A percentile compares a stretch with the other conserved stretches of the same genome.
Evolutionary conservation across 2,329 filamentous ascomycete genomes (phyloP).

Genomic region (Fusarium longipes): DNA sequence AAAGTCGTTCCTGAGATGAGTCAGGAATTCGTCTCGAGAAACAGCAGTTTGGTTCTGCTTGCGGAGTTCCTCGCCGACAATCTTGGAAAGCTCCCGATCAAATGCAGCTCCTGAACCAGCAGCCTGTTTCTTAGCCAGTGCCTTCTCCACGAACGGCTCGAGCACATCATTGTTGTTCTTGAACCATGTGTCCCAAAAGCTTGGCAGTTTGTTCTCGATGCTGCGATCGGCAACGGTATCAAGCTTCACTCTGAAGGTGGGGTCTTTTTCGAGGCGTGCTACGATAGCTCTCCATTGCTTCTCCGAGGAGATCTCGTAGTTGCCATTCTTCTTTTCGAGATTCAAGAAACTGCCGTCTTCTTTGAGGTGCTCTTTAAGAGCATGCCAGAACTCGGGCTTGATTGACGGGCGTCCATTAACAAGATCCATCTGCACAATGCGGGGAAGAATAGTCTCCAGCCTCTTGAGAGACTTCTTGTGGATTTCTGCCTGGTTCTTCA

Average conservation of each 20-base stretch:
- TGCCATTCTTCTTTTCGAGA: slow-evolving; percentile 55
- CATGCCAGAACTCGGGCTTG: slow-evolving; percentile 72
- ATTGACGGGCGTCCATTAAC: slow-evolving; percentile 65
- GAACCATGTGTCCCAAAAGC: slow-evolving; percentile 65
- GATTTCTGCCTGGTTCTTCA: slow-evolving; percentile 49
- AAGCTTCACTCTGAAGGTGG: slow-evolving; percentile 46
- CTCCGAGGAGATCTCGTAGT: slow-evolving; percentile 57
- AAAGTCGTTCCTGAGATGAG: slow-evolving; percentile 55
- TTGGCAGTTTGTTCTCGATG: slow-evolving; percentile 50
- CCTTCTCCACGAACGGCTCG: slow-evolving; percentile 46
- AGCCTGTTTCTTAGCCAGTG: slow-evolving; percentile 51
- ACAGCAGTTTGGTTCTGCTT: slow-evolving; percentile 54
- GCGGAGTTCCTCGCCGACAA: slow-evolving; percentile 53
- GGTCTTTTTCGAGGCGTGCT: slow-evolving; percentile 54
- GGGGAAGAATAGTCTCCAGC: slow-evolving; percentile 65
- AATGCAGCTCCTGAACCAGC: slow-evolving; percentile 51
- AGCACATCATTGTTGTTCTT: slow-evolving; percentile 60
- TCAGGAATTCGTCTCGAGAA: slow-evolving; percentile 61
- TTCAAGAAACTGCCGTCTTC: slow-evolving; percentile 61
- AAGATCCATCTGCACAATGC: slow-evolving; percentile 65
- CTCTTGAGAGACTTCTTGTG: slow-evolving; percentile 55
- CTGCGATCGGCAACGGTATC: slow-evolving; percentile 41
- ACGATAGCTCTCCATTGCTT: slow-evolving; percentile 61
- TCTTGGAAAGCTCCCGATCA: slow-evolving; percentile 51
- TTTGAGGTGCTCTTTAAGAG: slow-evolving; percentile 66